Conservation (phyloP, 306 rosid genomes). For the Prunus mira region DNA sequence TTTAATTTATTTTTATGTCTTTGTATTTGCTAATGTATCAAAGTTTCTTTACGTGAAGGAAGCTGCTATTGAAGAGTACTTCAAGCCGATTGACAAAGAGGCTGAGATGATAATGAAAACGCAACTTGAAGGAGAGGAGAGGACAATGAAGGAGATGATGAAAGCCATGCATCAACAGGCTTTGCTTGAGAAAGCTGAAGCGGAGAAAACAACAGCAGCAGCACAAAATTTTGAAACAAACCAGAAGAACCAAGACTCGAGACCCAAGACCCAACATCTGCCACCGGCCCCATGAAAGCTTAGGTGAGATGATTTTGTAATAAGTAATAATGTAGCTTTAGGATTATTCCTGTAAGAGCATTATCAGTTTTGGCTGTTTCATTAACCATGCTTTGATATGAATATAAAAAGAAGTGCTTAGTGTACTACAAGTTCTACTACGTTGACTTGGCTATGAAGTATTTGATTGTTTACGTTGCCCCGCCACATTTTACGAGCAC, state of each 20-base stretch:
- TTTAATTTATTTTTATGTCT: neutral
- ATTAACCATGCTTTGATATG: neutral
- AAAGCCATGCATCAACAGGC: conserved; percentile 68
- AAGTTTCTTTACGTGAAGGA: conserved; percentile 47
- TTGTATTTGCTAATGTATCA: neutral
- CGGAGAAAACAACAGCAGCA: conserved; percentile 28
- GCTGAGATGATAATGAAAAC: conserved; percentile 69
- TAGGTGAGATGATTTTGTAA: conserved; percentile 30
- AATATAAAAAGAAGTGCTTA: neutral
- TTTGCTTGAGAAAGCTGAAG: conserved; percentile 38
- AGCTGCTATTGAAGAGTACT: conserved; percentile 76
- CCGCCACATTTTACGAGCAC: neutral
- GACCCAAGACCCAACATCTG: conserved; percentile 29
- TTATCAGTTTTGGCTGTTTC: conserved; percentile 9
- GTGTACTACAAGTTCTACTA: neutral
- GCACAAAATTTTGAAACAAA: conserved; percentile 24
- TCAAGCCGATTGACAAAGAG: conserved; percentile 83
- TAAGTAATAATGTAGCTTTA: neutral
- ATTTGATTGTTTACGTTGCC: neutral
- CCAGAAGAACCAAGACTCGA: conserved; percentile 26
- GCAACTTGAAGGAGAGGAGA: conserved; percentile 77
- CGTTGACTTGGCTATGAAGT: neutral
- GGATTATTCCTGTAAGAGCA: conserved; percentile 4
- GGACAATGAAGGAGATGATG: conserved; percentile 57
- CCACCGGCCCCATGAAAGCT: conserved; percentile 33